A percentile compares a stretch with the other conserved stretches of the same genome.
phyloP scores from a whole-genome alignment of 2,329 filamentous ascomycete species.

The Teratosphaeria viscida region DNA sequence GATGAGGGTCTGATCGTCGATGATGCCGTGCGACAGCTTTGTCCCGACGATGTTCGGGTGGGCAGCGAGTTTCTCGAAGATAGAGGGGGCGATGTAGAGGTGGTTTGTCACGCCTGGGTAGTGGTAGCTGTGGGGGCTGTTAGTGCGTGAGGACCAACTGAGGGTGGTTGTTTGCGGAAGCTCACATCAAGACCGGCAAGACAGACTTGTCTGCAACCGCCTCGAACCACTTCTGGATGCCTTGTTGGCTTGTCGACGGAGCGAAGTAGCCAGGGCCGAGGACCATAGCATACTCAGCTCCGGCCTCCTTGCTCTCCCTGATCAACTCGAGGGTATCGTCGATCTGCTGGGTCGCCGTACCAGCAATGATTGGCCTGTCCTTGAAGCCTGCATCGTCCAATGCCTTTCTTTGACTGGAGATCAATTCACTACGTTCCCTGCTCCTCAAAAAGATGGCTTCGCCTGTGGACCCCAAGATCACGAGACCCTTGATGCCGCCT shows the following conservation, averaged over 20 bases:
- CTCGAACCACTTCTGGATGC: slow-evolving; percentile 51
- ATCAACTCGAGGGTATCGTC: slow-evolving; percentile 52
- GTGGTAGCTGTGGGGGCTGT: slow-evolving; percentile 40
- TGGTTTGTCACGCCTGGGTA: slow-evolving; percentile 60
- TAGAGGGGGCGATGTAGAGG: slow-evolving; percentile 47
- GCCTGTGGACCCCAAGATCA: slow-evolving; percentile 54
- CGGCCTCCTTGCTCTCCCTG: slow-evolving; percentile 44
- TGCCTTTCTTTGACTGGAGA: slow-evolving; percentile 46
- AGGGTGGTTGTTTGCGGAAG: not conserved
- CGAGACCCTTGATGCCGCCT: slow-evolving; percentile 50
- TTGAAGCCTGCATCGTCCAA: slow-evolving; percentile 46
- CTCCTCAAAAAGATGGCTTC: slow-evolving; percentile 52
- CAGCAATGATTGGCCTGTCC: slow-evolving; percentile 52
- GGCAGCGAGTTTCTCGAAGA: slow-evolving; percentile 47
- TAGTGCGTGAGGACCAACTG: not conserved
- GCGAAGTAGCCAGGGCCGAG: slow-evolving; percentile 58
- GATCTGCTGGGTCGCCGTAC: slow-evolving; percentile 51
- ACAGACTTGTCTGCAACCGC: slow-evolving; percentile 50
- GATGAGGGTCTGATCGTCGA: slow-evolving; percentile 54
- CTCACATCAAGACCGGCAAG: slow-evolving; percentile 51
- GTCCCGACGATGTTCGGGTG: slow-evolving; percentile 60
- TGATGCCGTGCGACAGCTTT: slow-evolving; percentile 58
- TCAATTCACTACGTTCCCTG: slow-evolving; percentile 46
- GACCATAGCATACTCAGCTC: slow-evolving; percentile 52
- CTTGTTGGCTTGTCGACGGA: slow-evolving; percentile 45